Evolutionary conservation across 192 early-diverging fungal species (phyloP).

Genomic region (Rhizoclosmatium globosum): DNA sequence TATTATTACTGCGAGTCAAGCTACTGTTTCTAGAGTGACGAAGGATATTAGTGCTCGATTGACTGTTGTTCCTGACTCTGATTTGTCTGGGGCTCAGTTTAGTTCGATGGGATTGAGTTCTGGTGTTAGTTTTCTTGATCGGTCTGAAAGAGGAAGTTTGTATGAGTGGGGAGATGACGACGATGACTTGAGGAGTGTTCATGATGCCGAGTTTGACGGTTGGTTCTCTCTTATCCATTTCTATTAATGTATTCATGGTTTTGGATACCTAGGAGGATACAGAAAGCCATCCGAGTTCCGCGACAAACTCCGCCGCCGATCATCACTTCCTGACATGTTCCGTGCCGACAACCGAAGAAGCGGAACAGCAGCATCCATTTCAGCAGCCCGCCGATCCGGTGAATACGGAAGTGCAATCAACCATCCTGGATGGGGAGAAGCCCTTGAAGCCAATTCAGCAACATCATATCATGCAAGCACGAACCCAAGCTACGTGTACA

Average conservation of each 20-base stretch:
- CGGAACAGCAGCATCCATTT: not conserved
- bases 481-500: conserved; percentile 35
- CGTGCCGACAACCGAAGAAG: conserved; percentile 12
- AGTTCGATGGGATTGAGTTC: not conserved
- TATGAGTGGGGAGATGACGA: conserved; percentile 25
- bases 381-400: conserved; percentile 27
- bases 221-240: not conserved
- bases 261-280: not conserved
- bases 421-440: not conserved
- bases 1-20: conserved; percentile 22
- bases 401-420: conserved; percentile 5
- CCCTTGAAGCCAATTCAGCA: conserved; percentile 1
- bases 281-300: not conserved
- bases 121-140: not conserved
- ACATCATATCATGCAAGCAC: conserved; percentile 34
- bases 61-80: conserved; percentile 20
- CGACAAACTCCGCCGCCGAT: conserved; percentile 10
- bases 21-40: conserved; percentile 4
- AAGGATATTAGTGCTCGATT: conserved; percentile 5
- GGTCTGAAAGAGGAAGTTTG: conserved; percentile 15
- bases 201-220: conserved; percentile 38
- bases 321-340: conserved; percentile 26
- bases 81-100: not conserved
- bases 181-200: conserved; percentile 25
- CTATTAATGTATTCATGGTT: conserved; percentile 1